These are phyloP conservation scores for Teratosphaeria epicoccoides DNA, from an alignment of 2,329 filamentous ascomycete species.

Conservation along the genomic window DNA sequence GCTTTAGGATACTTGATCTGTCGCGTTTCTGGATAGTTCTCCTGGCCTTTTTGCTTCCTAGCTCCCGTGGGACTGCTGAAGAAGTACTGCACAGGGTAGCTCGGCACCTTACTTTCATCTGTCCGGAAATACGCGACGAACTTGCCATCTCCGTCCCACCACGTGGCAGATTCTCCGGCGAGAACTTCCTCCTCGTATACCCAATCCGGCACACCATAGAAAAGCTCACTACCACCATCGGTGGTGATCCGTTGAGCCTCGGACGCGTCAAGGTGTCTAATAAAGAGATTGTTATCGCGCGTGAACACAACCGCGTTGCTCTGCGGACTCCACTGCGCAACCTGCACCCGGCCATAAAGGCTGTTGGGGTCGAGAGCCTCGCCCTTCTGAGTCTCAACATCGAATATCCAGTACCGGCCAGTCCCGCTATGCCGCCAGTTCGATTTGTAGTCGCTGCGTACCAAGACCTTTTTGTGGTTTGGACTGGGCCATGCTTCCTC, in stretches of 20 bases:
- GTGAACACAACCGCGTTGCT: conserved; percentile 87
- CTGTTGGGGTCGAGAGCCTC: conserved; percentile 66
- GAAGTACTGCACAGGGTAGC: conserved; percentile 90
- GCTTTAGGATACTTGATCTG: conserved; percentile 97
- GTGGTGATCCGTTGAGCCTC: conserved; percentile 63
- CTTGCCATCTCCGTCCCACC: conserved; percentile 88
- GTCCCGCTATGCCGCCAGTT: conserved; percentile 89
- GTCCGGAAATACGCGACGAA: conserved; percentile 87
- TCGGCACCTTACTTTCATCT: conserved; percentile 83
- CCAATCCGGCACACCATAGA: conserved; percentile 96
- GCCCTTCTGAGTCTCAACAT: conserved; percentile 68
- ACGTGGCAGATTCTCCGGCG: conserved; percentile 67
- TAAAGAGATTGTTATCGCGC: conserved; percentile 76
- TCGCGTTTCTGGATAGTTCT: conserved; percentile 80
- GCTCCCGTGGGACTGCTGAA: conserved; percentile 73
- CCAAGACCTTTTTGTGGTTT: conserved; percentile 73
- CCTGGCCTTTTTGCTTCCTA: conserved; percentile 56
- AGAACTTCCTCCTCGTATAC: conserved; percentile 90
- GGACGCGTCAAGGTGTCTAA: conserved; percentile 55
- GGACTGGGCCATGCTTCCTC: conserved; percentile 62
- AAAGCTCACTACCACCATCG: conserved; percentile 78
- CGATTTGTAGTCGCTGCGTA: conserved; percentile 60
- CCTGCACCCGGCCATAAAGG: conserved; percentile 57
- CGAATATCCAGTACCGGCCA: conserved; percentile 81
- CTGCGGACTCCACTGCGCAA: conserved; percentile 80